A percentile compares a stretch with the other conserved stretches of the same genome.
phyloP scores from a whole-genome alignment of 345 rosid species.

The Dimocarpus longan region DNA sequence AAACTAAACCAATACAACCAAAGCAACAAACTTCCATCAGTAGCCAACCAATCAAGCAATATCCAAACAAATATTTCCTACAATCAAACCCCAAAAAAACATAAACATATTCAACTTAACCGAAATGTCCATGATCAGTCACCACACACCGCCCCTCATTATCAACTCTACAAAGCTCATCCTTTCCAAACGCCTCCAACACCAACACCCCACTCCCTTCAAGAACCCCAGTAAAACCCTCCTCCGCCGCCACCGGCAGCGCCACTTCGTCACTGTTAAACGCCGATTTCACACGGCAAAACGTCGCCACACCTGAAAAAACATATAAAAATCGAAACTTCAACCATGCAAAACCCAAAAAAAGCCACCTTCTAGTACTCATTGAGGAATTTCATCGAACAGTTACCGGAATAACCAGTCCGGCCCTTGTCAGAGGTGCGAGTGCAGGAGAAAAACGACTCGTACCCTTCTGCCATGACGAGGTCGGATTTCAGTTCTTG shows the following conservation, averaged over 20 bases:
- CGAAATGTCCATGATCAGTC: constrained; percentile 82
- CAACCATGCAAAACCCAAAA: too few species aligned
- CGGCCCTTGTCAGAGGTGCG: constrained; percentile 81
- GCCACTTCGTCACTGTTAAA: constrained; percentile 72
- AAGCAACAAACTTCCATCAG: constrained; percentile 12
- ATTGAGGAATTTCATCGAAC: constrained; percentile 27
- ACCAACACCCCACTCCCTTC: constrained; percentile 48
- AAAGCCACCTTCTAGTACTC: too few species aligned
- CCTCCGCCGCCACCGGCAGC: constrained; percentile 79
- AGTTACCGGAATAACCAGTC: constrained; percentile 79
- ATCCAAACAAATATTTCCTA: neutral
- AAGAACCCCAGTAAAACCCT: constrained; percentile 80
- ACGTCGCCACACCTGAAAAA: constrained; percentile 79
- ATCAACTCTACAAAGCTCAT: constrained; percentile 69
- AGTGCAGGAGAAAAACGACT: constrained; percentile 91
- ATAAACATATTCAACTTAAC: constrained; percentile 36
- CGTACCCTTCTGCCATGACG: constrained; percentile 83
- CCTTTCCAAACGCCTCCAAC: constrained; percentile 58
- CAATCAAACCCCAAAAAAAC: neutral
- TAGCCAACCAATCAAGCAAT: neutral
- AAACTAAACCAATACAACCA: constrained; percentile 49
- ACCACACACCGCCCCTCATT: constrained; percentile 82
- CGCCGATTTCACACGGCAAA: constrained; percentile 80
- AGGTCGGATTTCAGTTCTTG: constrained; percentile 79
- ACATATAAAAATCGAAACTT: neutral